Percentiles rank a stretch among this genome's conserved stretches.
Evolutionary conservation across 2,329 filamentous ascomycete species (phyloP).

Genomic region (Meredithiella fracta): DNA sequence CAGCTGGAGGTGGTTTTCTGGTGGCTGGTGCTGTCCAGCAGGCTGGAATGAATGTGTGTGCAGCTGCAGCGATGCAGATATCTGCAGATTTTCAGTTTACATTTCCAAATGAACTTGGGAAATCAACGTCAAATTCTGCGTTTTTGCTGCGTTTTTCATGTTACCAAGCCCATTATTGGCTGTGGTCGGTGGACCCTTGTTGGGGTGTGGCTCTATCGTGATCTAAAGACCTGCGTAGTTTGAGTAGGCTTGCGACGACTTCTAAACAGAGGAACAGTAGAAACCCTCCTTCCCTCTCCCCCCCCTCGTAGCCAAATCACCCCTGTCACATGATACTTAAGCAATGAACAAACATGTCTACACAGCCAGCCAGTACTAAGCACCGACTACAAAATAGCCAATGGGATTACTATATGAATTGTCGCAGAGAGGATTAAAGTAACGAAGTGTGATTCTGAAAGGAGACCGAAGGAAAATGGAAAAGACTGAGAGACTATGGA

Average conservation of each 20-base stretch:
- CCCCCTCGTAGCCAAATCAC: background rate
- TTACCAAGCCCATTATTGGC: no score
- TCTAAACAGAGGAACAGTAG: background rate
- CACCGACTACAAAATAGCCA: background rate
- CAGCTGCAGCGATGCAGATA: background rate
- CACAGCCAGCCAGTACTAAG: background rate
- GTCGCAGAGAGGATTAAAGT: no score
- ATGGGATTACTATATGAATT: no score
- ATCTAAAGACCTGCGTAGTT: background rate
- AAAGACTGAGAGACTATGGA: conserved; percentile 3
- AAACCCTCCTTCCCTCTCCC: background rate
- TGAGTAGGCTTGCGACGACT: conserved; percentile 8
- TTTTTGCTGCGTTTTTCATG: no score
- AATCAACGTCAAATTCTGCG: no score
- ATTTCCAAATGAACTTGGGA: background rate
- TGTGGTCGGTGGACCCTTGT: no score
- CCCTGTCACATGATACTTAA: background rate
- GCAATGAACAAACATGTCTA: background rate
- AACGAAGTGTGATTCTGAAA: no score
- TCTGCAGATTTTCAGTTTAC: background rate
- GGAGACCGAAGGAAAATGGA: background rate
- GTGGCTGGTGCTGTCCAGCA: background rate
- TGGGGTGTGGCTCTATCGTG: background rate
- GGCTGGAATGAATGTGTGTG: conserved; percentile 3
- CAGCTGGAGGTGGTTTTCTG: background rate